phyloP scores from a whole-genome alignment of 1,284 basidiomycete species.

The Trametes sp. region DNA sequence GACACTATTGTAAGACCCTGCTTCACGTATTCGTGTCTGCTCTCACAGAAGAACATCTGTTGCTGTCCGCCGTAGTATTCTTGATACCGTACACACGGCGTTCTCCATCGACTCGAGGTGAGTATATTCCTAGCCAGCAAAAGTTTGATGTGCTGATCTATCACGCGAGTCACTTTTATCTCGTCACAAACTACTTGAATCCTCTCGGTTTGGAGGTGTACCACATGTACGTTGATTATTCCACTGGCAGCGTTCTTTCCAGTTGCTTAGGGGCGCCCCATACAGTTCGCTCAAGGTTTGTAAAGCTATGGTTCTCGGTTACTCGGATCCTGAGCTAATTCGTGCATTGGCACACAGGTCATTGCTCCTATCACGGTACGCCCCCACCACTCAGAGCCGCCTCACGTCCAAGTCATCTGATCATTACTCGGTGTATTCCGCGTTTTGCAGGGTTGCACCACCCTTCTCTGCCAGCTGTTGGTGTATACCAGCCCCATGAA shows the following conservation, averaged over 20 bases:
- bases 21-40: too few relatives aligned
- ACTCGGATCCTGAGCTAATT: too few relatives aligned
- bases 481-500: background rate
- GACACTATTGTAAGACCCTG: background rate
- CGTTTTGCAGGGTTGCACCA: background rate
- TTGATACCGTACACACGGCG: background rate
- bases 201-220: background rate
- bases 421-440: too few relatives aligned
- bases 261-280: too few relatives aligned
- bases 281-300: background rate
- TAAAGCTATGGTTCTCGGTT: background rate
- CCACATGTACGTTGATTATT: background rate
- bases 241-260: background rate
- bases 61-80: background rate
- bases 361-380: background rate
- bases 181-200: background rate
- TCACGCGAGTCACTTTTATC: background rate
- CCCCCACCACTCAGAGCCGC: background rate
- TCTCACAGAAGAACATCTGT: too few relatives aligned
- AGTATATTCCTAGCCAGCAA: background rate
- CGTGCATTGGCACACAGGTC: background rate
- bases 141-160: too few relatives aligned
- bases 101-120: background rate
- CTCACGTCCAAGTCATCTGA: too few relatives aligned
- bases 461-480: background rate